phyloP scores from a whole-genome alignment of 23 red algal genomes.

The Gracilaria vermiculophylla region DNA sequence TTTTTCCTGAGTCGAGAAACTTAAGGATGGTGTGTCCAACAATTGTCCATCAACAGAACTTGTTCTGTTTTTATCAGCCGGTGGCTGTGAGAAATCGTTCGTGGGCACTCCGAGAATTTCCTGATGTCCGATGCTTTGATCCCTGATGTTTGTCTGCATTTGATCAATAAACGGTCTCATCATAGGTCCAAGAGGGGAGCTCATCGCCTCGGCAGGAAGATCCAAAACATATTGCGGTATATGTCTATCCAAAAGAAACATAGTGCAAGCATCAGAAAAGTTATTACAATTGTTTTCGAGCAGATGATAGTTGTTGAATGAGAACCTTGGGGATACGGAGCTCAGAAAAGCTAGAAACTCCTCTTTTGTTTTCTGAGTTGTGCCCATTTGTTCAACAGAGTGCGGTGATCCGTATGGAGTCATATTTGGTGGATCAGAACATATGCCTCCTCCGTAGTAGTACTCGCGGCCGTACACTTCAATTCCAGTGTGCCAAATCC shows the following conservation, averaged over 20 bases:
- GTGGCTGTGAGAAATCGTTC: not conserved
- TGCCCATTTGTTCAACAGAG: conserved; percentile 54
- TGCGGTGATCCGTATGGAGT: conserved; percentile 89
- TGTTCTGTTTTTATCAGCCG: not conserved
- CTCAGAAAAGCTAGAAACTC: conserved; percentile 75
- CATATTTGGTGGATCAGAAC: conserved; percentile 60
- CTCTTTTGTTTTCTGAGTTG: conserved; percentile 61
- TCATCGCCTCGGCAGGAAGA: conserved; percentile 79
- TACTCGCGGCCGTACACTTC: conserved; percentile 82
- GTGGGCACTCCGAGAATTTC: not conserved
- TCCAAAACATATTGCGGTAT: conserved; percentile 91
- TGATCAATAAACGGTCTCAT: conserved; percentile 82
- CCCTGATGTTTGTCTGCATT: conserved; percentile 58
- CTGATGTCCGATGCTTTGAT: conserved; percentile 73
- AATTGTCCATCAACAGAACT: not conserved
- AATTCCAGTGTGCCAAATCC: conserved; percentile 94
- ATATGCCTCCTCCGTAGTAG: conserved; percentile 98
- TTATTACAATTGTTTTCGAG: conserved; percentile 98
- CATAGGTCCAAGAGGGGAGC: conserved; percentile 76
- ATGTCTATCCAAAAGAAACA: conserved; percentile 69
- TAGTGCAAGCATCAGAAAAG: conserved; percentile 78
- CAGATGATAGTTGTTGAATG: conserved; percentile 80
- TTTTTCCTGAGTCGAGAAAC: not conserved
- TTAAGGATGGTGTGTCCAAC: not conserved
- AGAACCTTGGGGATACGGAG: conserved; percentile 48